Base-by-base conservation (phyloP, 306 rosid species). In the Quercus variabilis region DNA sequence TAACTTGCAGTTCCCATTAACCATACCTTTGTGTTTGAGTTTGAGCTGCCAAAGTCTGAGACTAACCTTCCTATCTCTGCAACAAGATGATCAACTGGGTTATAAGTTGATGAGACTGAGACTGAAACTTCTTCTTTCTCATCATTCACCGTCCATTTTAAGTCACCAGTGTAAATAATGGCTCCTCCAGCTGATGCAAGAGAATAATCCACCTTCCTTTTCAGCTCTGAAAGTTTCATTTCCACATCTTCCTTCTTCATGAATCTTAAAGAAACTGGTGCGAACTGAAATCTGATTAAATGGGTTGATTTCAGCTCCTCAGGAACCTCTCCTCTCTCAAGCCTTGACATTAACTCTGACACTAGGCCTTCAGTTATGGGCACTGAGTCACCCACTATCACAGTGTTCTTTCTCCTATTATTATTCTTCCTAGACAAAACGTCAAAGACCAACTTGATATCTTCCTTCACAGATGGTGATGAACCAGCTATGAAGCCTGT, bases 171-270 rank as follows among this genome's bases (percentile, higher is more conserved):
- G 78, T 88, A 90, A 26, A 93, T 74, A 64, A 95, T 86, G 31
- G 83, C 94, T 41, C 90, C 86, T 57, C 82, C 79, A 5, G 87
- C 88, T 59, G 77, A 78, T 41, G 71, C 78, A 76, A 79, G 11
- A 55, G 81, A 82, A 15, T 90, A 82, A 15, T 90, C 90, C 35
- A 91, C 81, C 56, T 90, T 89, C 43, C 86, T 90, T 77, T 82
- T 91, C 79, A 95, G 88, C 65, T 79, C 89, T 30, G 85, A 65
- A 51, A 95, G 63, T 12, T 75, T 88, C 82, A 81, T 84, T 52
- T 92, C 94, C 56, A 92, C 86, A 11, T 90, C 91, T 38, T 90
- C 91, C 80, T 83, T 91, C 25, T 91, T 92, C 97, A 88, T 90
- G 67, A 80, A 81, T 83, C 86, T 87, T 71, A 90, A 68, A 49